Percentiles rank a stretch among this genome's conserved stretches.
Conservation (phyloP, 2,329 filamentous ascomycete species). For the Neofusicoccum cordaticola region DNA sequence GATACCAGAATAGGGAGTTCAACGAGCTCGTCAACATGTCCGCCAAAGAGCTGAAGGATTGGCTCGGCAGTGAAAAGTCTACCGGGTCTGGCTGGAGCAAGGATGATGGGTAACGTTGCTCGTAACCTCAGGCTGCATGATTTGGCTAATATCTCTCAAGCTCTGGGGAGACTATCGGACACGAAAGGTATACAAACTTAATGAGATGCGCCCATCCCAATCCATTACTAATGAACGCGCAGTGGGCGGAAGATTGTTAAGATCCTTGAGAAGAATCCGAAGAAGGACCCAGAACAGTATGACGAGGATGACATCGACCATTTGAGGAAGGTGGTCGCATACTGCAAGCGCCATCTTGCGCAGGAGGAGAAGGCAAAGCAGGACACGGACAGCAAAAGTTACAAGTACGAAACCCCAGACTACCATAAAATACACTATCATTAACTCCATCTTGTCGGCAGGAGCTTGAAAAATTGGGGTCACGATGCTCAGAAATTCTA, state of each 20-base stretch:
- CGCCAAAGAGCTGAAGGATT: slow-evolving; percentile 57
- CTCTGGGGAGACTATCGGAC: slow-evolving; percentile 61
- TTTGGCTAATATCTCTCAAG: slow-evolving; percentile 19
- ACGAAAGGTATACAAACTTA: slow-evolving; percentile 47
- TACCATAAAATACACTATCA: neutral
- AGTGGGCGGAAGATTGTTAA: slow-evolving; percentile 63
- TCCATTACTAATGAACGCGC: neutral
- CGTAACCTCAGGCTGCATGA: neutral
- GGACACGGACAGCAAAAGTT: slow-evolving; percentile 54
- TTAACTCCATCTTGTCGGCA: neutral
- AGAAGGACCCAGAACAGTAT: slow-evolving; percentile 57
- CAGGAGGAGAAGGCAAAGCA: slow-evolving; percentile 60
- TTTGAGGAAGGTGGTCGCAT: slow-evolving; percentile 63
- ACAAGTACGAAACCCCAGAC: slow-evolving; percentile 40
- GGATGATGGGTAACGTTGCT: slow-evolving; percentile 31
- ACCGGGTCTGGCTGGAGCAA: slow-evolving; percentile 60
- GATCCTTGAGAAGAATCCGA: slow-evolving; percentile 61
- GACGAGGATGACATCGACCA: slow-evolving; percentile 56
- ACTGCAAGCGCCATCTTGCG: slow-evolving; percentile 65
- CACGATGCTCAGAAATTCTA: slow-evolving; percentile 35
- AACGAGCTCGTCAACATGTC: slow-evolving; percentile 67
- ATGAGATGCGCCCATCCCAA: neutral
- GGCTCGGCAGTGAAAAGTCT: slow-evolving; percentile 60
- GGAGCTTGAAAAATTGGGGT: slow-evolving; percentile 33
- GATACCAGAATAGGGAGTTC: slow-evolving; percentile 51